Evolutionary conservation across 1,284 basidiomycete species (phyloP), one percentile per base, ranked within the genome.

Genomic region (Cystobasidiaceae sp.): DNA sequence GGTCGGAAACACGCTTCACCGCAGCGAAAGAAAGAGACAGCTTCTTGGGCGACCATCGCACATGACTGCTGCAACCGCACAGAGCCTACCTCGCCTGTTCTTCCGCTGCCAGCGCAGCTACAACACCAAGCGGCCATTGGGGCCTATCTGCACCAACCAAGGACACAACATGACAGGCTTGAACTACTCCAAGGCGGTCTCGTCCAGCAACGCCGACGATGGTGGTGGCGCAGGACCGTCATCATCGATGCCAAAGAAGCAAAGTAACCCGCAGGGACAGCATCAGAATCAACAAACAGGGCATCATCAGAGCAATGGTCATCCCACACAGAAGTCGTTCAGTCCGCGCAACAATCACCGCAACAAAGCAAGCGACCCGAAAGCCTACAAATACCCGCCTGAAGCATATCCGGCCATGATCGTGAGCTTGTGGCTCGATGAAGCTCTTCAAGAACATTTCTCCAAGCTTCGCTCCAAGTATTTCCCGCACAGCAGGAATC

Each of bases 381-480:
- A 32, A 25, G 37, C 41, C 13, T 25, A 32, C 7, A 25, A 21
- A 4, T 52, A 52, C 27, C 50, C 50, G 37, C 50, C 50, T 1
- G 44, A 59, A 3, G 32, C 33, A 15, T 34, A 13, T 32, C 60
- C 60, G 17, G 39, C 50, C 32, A 25, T 62, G 8, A 62, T 62
- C 28, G 21, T 62, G 2, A 44, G 37, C 21, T 4, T 45, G 13
- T 33, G 28, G 48, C 60, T 62, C n/a, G 60, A 62, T 17, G 60
- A 62, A 6, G 21, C 19, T 9, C 37, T 62, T 15, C 60, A 62
- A 25, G 19, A 33, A 4, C 45, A 62, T 28, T 27, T 62, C 21
- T 39, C 49, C 13, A 21, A 28, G 8, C 50, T 62, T 1, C 48
- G 60, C 9, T 27, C 34, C 19, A 52, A 62, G 39, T 52, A 62